A percentile compares a stretch with the other conserved stretches of the same genome.
Evolutionary conservation across 257 asterid genomes (phyloP).

Genomic region (Lycium ferocissimum): DNA sequence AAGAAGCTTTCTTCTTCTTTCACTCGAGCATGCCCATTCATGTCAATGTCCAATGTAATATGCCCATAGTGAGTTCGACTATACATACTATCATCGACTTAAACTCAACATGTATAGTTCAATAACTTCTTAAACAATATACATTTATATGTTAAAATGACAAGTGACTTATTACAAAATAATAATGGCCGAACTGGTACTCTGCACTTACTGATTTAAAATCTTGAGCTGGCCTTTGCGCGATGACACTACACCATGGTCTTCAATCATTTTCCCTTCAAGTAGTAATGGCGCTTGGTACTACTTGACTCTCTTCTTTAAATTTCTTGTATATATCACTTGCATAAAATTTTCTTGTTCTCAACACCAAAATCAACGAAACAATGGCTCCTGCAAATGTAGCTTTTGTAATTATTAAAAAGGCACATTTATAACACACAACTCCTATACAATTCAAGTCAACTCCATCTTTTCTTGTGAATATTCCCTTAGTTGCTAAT

Average conservation of each 20-base stretch:
- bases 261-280: background rate
- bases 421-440: slow-evolving; percentile 44
- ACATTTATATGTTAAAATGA: background rate
- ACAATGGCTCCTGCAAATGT: slow-evolving; percentile 40
- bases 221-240: background rate
- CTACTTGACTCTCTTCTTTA: slow-evolving; percentile 27
- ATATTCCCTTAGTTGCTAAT: slow-evolving; percentile 39
- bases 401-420: slow-evolving; percentile 40
- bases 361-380: slow-evolving; percentile 44
- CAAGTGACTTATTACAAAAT: background rate
- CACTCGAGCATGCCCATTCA: no score
- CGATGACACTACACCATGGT: background rate
- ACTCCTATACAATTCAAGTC: slow-evolving; percentile 47
- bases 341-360: slow-evolving; percentile 53
- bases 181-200: background rate
- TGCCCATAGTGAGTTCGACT: no score
- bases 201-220: background rate
- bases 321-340: slow-evolving; percentile 48
- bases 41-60: no score
- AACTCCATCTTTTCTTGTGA: slow-evolving; percentile 36
- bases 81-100: no score
- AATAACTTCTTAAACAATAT: no score
- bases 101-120: no score
- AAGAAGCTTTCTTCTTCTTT: no score
- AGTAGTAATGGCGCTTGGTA: background rate